Base-by-base conservation (phyloP, 768 basidiomycete genomes). In the Obba rivulosa region DNA sequence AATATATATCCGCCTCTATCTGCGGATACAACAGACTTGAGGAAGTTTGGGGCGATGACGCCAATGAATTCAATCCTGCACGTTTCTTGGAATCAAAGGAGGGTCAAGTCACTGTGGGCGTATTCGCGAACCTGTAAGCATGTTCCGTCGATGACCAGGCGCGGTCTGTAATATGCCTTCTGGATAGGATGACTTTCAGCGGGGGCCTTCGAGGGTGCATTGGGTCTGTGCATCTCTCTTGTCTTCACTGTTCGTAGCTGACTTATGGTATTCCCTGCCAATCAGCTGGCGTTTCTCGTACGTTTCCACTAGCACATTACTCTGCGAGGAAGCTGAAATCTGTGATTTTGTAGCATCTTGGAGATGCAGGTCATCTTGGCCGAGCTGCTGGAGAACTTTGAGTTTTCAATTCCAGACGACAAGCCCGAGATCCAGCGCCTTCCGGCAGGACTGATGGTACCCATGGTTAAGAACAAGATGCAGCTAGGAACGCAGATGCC, bases 311-410 rank as follows among this genome's bases (percentile, higher is more conserved):
- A 50, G 37, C 28, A 13, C 28, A 5, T 31, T 13, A 31, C 28
- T 31, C 28, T 31, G 7, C 13, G n/a, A n/a, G n/a, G n/a, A n/a
- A n/a, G n/a, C n/a, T n/a, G n/a, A 31, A 31, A 5, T 31, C 28
- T 31, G 7, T 31, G 5, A 5, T 31, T 31, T 31, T 31, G 28
- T 23, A 65, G 53, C 43, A 55, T 67, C n/a, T 57, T 66, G n/a
- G 69, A 71, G 44, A 62, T 66, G 57, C 68, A 69, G 45, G 60
- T 60, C 3, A 57, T 70, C 35, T 53, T 65, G 13, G 57, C 62
- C 13, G 64, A 67, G 35, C 63, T 71, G 22, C 49, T 71, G 21
- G 65, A 66, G 50, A 63, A 64, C 41, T 71, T 71, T 46, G 58
- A 65, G 41, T 68, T 66, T 41, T 39, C 57, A 21, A 57, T 68